Evolutionary conservation across 2,329 filamentous ascomycete species (phyloP).

Genomic region (Cadophora gregata): DNA sequence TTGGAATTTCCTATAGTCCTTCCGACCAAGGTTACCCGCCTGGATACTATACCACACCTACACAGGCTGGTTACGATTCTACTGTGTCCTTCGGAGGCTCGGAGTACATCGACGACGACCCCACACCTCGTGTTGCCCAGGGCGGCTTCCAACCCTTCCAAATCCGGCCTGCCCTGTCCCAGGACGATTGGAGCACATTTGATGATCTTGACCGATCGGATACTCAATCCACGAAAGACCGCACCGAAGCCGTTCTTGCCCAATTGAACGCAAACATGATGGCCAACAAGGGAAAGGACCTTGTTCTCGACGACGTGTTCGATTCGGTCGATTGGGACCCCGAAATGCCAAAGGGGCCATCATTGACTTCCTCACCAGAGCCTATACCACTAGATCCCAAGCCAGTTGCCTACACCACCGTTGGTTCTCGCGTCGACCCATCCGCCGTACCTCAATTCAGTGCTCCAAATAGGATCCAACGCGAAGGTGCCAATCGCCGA

Average conservation of each 20-base stretch:
- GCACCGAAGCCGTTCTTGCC: constrained; percentile 14
- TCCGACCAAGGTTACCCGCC: background rate
- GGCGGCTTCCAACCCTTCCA: constrained; percentile 10
- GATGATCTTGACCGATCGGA: constrained; percentile 16
- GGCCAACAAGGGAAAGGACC: constrained; percentile 1
- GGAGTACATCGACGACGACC: constrained; percentile 3
- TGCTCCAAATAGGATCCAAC: constrained; percentile 45
- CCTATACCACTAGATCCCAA: constrained; percentile 39
- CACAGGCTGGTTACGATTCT: background rate
- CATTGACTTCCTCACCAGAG: constrained; percentile 41
- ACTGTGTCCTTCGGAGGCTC: constrained; percentile 1
- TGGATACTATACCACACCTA: constrained; percentile 9
- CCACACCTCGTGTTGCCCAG: constrained; percentile 18
- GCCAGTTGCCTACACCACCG: constrained; percentile 44
- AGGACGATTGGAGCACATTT: constrained; percentile 1
- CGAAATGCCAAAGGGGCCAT: constrained; percentile 34
- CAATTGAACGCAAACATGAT: constrained; percentile 7
- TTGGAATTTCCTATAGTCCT: background rate
- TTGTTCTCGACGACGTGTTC: constrained; percentile 38
- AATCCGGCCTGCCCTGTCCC: background rate
- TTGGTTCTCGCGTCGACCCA: constrained; percentile 44
- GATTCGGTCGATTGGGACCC: constrained; percentile 43
- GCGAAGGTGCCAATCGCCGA: constrained; percentile 43
- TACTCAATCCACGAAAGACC: constrained; percentile 13
- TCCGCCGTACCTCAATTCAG: constrained; percentile 41